Conservation (phyloP, 495 filamentous ascomycete genomes). For the Glarea lozoyensis region DNA sequence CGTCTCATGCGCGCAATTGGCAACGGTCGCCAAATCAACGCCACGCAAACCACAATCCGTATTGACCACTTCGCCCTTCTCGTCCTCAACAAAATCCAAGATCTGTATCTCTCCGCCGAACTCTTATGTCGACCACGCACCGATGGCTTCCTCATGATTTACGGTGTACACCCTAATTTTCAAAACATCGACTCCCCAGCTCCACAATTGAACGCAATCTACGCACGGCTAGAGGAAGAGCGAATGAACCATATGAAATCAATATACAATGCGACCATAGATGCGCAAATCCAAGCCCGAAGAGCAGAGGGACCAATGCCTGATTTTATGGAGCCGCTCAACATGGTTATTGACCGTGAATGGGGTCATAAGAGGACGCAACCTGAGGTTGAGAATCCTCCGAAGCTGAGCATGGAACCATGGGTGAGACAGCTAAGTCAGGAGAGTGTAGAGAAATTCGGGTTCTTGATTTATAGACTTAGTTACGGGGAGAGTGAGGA, state of each 20-base stretch:
- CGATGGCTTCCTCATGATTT: constrained; percentile 7
- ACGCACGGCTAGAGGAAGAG: constrained; percentile 14
- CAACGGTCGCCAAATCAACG: constrained; percentile 1
- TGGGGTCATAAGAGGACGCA: constrained; percentile 14
- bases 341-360: constrained; percentile 18
- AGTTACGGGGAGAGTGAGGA: constrained; percentile 21
- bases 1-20: constrained; percentile 3
- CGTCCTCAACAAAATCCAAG: constrained; percentile 13
- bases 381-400: constrained; percentile 17
- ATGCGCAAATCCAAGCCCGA: constrained; percentile 15
- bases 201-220: background rate
- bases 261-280: background rate
- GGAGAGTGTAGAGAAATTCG: constrained; percentile 5
- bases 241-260: constrained; percentile 21
- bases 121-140: constrained; percentile 2
- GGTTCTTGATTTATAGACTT: constrained; percentile 27
- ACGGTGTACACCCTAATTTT: constrained; percentile 1
- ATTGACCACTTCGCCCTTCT: constrained; percentile 23
- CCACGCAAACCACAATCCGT: constrained; percentile 15
- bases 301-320: background rate
- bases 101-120: constrained; percentile 9
- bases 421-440: constrained; percentile 2
- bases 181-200: background rate
- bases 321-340: constrained; percentile 2
- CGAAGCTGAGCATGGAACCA: constrained; percentile 17